Conservation (phyloP, 805 yeast species). For the Candida corydali region DNA sequence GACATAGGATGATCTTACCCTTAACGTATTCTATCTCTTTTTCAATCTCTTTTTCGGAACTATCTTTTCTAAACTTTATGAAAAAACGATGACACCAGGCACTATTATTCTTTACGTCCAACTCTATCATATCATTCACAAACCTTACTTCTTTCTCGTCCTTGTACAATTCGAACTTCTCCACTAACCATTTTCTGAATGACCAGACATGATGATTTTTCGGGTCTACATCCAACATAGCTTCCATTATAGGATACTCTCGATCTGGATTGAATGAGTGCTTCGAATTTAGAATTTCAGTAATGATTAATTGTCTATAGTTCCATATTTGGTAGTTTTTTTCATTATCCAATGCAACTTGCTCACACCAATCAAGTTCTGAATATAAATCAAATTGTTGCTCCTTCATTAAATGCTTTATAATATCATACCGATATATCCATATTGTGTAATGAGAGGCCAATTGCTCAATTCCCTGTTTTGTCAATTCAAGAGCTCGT, state of each 20-base stretch:
- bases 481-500: slow-evolving; percentile 68
- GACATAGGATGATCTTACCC: slow-evolving; percentile 51
- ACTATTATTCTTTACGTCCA: slow-evolving; percentile 82
- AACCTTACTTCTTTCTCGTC: slow-evolving; percentile 48
- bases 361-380: slow-evolving; percentile 82
- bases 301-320: slow-evolving; percentile 68
- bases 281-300: slow-evolving; percentile 18
- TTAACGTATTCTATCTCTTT: slow-evolving; percentile 54
- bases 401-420: slow-evolving; percentile 30
- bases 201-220: slow-evolving; percentile 98
- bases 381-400: slow-evolving; percentile 36
- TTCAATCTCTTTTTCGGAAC: slow-evolving; percentile 18
- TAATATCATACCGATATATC: slow-evolving; percentile 61
- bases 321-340: slow-evolving; percentile 98
- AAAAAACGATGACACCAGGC: slow-evolving; percentile 90
- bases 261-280: slow-evolving; percentile 36
- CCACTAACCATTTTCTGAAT: slow-evolving; percentile 78
- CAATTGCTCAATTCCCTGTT: slow-evolving; percentile 56
- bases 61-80: slow-evolving; percentile 29
- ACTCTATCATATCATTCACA: slow-evolving; percentile 42
- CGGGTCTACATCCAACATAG: slow-evolving; percentile 72
- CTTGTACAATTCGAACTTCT: slow-evolving; percentile 45
- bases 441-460: slow-evolving; percentile 94
- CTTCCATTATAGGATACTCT: slow-evolving; percentile 62
- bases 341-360: slow-evolving; percentile 67